Evolutionary conservation across 306 rosid genomes (phyloP), one percentile per base, ranked within the genome.

Genomic region (Prosopis cineraria): DNA sequence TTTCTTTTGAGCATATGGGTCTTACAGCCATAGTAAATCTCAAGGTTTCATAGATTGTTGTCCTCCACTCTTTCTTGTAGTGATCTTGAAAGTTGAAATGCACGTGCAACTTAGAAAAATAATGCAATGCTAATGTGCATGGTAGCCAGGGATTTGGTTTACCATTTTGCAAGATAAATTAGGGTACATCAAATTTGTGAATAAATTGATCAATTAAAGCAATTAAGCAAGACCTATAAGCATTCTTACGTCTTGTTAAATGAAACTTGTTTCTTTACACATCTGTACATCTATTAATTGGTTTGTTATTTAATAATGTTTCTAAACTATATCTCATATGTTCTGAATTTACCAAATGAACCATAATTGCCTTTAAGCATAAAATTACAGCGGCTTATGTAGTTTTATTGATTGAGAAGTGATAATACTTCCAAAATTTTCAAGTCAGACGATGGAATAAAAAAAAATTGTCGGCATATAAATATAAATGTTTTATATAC

Each of bases 21-120:
- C 29, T 65, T 55, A 33, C 71, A 76, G 39, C 47, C 12, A n/a
- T 74, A 65, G 16, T 27, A 58, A 27, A 58, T 58, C 10, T 58
- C 36, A 27, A 25, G 36, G 36, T 14, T 58, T 58, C 10, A 27
- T 13, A 29, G n/a, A 29, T 58, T 12, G 65, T 27, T 13, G 36
- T 58, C 65, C 14, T 41, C 36, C 44, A 1, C 39, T 55, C 40
- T 31, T 10, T 65, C 41, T 40, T 14, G 6, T 29, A 43, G 59
- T 70, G 41, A 52, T 74, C 47, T 44, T 37, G 78, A 76, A 25
- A 55, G 39, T 44, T 37, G 78, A 76, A 25, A 55, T 31, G 63
- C 44, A 58, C 31, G 56, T 2, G 43, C 63, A 10, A 16, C 65
- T 82, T 7, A 1, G 16, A 12, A 39, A 63, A 39, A 31, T 24